Evolutionary conservation across 2,329 filamentous ascomycete species (phyloP), one percentile per base, ranked within the genome.

Genomic region (Ploettnerulaceae sp.): DNA sequence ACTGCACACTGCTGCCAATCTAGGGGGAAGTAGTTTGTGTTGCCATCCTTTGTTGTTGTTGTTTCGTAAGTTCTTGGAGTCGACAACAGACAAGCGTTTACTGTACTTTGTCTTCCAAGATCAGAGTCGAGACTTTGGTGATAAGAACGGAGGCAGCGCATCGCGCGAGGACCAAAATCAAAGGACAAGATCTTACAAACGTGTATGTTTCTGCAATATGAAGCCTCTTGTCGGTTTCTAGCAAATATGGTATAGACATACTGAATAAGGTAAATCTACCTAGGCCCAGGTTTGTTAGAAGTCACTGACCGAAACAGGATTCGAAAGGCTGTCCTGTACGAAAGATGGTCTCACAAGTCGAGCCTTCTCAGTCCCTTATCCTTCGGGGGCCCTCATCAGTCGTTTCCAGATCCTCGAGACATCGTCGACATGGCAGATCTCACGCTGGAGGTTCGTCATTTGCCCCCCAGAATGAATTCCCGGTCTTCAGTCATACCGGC

Each of bases 391-490:
- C 78, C 64, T 68, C 79, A 67, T 73, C 81, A 63, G 67, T 89
- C 70, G 65, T 84, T 59, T 77, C 83, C 53, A 61, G 54, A 42
- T 69, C 68, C n/a, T 57, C 58, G 36, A 75, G 81, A 52, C 73
- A 74, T 60, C 85, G 86, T 66, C 82, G 88, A 57, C 86, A 89
- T 61, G 84, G 85, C 64, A 84, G 88, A 53, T 93, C 88, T 37
- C 86, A 93, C 63, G 80, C 84, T 59, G 88, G 88, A 48, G 83
- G 83, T 51, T 71, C 75, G 25, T 77, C 79, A 14, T 82, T 84
- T 61, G 69, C 80, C 18, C 78, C 86, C 32, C 85, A 86, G 63
- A 96, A 96, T 64, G 90, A 96, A 65, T 97, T 96, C 59, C 91
- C 91, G 17, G 71, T 94, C 62, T 97, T 96, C 67, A 82, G 82